A percentile compares a stretch with the other conserved stretches of the same genome.
Evolutionary conservation across 1,139 yeast genomes (phyloP).

Genomic region (Taphrina wiesneri): DNA sequence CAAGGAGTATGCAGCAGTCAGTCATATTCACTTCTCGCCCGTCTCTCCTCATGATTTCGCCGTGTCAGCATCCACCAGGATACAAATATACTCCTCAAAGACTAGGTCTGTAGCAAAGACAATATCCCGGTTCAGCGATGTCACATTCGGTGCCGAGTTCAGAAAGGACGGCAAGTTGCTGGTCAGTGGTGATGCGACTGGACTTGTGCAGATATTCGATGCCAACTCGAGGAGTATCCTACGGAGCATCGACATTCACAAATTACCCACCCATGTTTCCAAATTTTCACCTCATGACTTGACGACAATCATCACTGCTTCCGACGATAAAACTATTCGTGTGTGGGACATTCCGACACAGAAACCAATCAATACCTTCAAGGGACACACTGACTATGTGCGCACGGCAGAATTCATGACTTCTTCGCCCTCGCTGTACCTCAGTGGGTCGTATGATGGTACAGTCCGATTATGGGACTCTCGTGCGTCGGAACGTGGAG

Average conservation of each 20-base stretch:
- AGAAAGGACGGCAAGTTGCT: slow-evolving; percentile 78
- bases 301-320: slow-evolving; percentile 77
- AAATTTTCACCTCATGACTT: slow-evolving; percentile 77
- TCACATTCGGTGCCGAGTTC: slow-evolving; percentile 82
- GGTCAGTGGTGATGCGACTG: slow-evolving; percentile 88
- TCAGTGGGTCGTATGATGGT: slow-evolving; percentile 96
- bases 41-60: slow-evolving; percentile 88
- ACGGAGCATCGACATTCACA: slow-evolving; percentile 75
- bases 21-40: slow-evolving; percentile 85
- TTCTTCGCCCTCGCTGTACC: slow-evolving; percentile 59
- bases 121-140: slow-evolving; percentile 85
- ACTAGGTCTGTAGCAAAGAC: slow-evolving; percentile 89
- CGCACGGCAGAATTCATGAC: slow-evolving; percentile 81
- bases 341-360: slow-evolving; percentile 82
- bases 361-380: slow-evolving; percentile 66
- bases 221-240: slow-evolving; percentile 77
- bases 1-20: slow-evolving; percentile 89
- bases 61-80: slow-evolving; percentile 85
- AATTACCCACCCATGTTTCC: slow-evolving; percentile 91
- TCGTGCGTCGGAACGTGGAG: slow-evolving; percentile 55
- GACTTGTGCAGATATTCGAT: slow-evolving; percentile 77
- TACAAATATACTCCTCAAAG: slow-evolving; percentile 87
- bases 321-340: slow-evolving; percentile 85
- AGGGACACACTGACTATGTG: slow-evolving; percentile 84
- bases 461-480: slow-evolving; percentile 81